Evolutionary conservation across 495 filamentous ascomycete species (phyloP), one percentile per base, ranked within the genome.

Genomic region (Beverwykella pulmonaria): DNA sequence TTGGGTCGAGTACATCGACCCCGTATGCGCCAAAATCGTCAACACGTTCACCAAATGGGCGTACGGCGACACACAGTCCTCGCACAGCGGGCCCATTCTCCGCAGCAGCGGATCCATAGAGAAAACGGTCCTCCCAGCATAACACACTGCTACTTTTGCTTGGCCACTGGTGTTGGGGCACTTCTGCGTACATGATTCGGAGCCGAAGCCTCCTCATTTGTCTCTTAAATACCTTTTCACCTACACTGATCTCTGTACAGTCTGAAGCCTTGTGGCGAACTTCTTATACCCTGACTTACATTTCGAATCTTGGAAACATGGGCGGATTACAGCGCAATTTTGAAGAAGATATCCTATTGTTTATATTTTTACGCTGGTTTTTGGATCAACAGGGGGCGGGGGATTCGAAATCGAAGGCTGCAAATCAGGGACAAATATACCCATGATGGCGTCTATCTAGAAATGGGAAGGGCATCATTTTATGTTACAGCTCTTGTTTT

Each of bases 1-100:
- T 6, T 74, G 72, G 72, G 61, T 65, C 0, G 32, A 50, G 22
- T 50, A 70, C 36, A 59, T 74, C 22, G 72, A 74, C 60, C 72
- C 72, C 32, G 9, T 65, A 0, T 73, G 66, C 53, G 72, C 29
- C 2, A 72, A 63, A 34, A 26, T 72, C 22, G 68, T 71, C 44
- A 72, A 72, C 50, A 41, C 64, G 7, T 6, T 47, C 8, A 64
- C 55, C 1, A 52, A 36, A 20, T 71, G 69, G 69, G 65, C 65
- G n/a, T 55, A 54, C 52, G 65, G 64, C 10, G 59, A 71, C 8
- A 2, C 61, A 1, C n/a, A 27, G 8, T 2, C 61, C 1, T 19
- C 30, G 7, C 52, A 15, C 20, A 63, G 30, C 23, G 61, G 61
- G 14, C 44, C 23, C 23, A 47, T 50, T 22, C 32, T 49, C 44